phyloP scores from a whole-genome alignment of 257 asterid species.

The Jasminum sambac region DNA sequence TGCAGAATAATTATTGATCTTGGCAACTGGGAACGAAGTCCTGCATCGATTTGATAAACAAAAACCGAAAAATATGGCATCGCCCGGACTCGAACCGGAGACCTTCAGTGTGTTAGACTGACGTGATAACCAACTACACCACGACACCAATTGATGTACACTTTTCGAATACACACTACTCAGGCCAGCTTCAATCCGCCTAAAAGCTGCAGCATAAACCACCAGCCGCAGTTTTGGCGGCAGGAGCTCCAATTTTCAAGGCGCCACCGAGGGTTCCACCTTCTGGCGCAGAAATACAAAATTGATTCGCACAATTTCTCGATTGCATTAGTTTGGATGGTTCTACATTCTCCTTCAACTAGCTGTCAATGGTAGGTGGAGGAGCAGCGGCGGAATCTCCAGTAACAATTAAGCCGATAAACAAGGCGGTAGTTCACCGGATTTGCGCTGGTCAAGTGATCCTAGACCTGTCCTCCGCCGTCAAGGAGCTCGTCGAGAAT shows the following conservation, averaged over 20 bases:
- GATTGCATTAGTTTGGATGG: no score
- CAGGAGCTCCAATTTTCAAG: conserved; percentile 29
- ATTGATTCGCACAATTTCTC: no score
- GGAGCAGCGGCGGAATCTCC: conserved; percentile 19
- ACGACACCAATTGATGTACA: conserved; percentile 63
- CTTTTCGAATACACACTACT: no score
- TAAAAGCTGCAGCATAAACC: no score
- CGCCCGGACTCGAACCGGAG: conserved; percentile 86
- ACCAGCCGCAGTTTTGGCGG: conserved; percentile 45
- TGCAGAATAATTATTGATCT: no score
- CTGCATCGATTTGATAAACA: no score
- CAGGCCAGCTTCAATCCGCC: no score
- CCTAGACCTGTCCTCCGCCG: conserved; percentile 89
- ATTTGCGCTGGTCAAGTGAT: conserved; percentile 95
- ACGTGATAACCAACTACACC: conserved; percentile 99
- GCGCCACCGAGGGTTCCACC: conserved; percentile 31
- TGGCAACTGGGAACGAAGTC: no score
- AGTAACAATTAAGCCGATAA: conserved; percentile 56
- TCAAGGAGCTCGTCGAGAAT: conserved; percentile 97
- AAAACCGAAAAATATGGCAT: conserved; percentile 33
- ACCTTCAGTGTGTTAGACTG: conserved; percentile 99
- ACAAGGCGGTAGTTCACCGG: conserved; percentile 70
- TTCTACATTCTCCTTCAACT: conserved; percentile 11
- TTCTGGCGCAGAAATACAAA: no score
- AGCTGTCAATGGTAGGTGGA: conserved; percentile 44